Conservation (phyloP, 352 stramenopile species). For the Phytophthora hibernalis region DNA sequence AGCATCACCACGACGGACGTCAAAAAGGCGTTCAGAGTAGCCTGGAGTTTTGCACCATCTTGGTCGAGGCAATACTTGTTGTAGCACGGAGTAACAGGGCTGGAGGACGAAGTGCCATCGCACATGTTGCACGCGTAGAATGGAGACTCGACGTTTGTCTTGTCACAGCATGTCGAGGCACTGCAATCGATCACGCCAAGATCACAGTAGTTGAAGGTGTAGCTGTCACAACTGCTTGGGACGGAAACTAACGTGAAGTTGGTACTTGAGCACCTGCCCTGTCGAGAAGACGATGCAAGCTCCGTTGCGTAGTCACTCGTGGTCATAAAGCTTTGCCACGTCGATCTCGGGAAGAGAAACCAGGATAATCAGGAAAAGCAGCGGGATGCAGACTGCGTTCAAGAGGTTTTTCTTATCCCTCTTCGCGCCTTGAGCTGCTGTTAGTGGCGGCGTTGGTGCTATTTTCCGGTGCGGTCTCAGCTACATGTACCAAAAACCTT, state of each 20-base stretch:
- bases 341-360: constrained; percentile 62
- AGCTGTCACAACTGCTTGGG: constrained; percentile 33
- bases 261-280: constrained; percentile 36
- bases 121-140: constrained; percentile 58
- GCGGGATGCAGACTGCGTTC: constrained; percentile 64
- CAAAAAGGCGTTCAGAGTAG: constrained; percentile 70
- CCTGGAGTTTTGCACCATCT: constrained; percentile 67
- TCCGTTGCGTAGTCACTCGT: constrained; percentile 33
- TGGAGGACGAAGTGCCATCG: constrained; percentile 28
- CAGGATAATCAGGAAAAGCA: constrained; percentile 67
- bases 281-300: constrained; percentile 29
- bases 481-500: too few species aligned
- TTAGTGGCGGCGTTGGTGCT: too few species aligned
- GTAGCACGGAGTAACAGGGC: constrained; percentile 41
- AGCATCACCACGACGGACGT: constrained; percentile 67
- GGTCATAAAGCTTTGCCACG: constrained; percentile 59
- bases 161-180: constrained; percentile 49
- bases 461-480: too few species aligned
- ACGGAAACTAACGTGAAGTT: constrained; percentile 35
- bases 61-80: constrained; percentile 56
- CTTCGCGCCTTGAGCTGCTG: too few species aligned
- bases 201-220: constrained; percentile 49
- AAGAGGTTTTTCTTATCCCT: constrained; percentile 69
- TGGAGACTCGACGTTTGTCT: constrained; percentile 43
- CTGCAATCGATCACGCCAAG: constrained; percentile 59